Conservation (phyloP, 345 rosid species). For the Eucalyptus marginata region DNA sequence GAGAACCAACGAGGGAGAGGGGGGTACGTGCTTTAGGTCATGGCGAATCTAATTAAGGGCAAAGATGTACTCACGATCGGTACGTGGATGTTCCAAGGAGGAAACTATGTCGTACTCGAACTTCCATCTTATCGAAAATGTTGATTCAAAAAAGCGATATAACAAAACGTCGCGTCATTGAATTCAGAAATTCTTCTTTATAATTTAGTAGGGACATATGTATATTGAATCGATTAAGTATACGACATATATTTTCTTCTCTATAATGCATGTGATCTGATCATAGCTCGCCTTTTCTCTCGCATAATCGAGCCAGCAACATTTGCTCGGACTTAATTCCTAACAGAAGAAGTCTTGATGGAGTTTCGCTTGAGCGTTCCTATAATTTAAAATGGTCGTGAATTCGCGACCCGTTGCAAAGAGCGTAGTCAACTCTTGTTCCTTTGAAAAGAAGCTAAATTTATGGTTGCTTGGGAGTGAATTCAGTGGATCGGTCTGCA, state of each 20-base stretch:
- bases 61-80: rapidly evolving
- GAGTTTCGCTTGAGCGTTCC: neutral
- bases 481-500: neutral
- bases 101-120: neutral
- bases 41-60: neutral
- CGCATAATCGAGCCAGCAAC: neutral
- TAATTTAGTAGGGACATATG: neutral
- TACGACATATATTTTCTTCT: neutral
- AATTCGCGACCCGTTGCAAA: too few relatives aligned
- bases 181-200: rapidly evolving
- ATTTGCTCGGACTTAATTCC: neutral
- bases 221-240: neutral
- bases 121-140: neutral
- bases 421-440: neutral
- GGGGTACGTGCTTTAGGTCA: neutral
- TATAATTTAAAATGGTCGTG: neutral
- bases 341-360: too few relatives aligned
- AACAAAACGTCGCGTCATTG: rapidly evolving
- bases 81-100: neutral
- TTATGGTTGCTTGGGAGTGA: neutral
- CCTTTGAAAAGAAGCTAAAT: neutral
- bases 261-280: rapidly evolving
- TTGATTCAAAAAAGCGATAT: neutral
- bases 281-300: neutral
- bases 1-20: neutral